phyloP scores from a whole-genome alignment of 1,139 yeast genomes.

The Scheffersomyces lignicola region DNA sequence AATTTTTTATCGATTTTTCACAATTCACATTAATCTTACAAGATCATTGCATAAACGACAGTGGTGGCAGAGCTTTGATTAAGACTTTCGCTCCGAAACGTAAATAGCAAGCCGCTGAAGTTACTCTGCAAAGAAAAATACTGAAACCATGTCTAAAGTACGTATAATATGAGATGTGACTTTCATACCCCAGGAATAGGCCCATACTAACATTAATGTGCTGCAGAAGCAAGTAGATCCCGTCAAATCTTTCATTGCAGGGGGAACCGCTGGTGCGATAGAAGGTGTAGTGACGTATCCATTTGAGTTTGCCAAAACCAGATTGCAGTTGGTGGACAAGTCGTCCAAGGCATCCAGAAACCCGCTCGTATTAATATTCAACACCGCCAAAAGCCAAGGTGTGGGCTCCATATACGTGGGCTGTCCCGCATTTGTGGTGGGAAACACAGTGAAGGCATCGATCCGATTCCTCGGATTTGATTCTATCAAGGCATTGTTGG shows the following conservation, averaged over 20 bases:
- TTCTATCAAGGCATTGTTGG: conserved; percentile 70
- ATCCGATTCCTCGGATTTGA: conserved; percentile 93
- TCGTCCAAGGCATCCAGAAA: conserved; percentile 69
- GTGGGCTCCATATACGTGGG: conserved; percentile 81
- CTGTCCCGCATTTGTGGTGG: conserved; percentile 96
- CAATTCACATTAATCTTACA: neutral
- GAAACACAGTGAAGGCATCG: conserved; percentile 94
- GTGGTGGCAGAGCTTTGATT: too few relatives aligned
- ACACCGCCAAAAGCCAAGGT: conserved; percentile 79
- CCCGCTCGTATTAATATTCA: conserved; percentile 77
- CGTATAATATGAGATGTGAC: too few relatives aligned
- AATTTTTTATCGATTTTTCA: neutral
- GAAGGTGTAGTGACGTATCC: conserved; percentile 93
- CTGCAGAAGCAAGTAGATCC: conserved; percentile 44
- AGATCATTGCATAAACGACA: too few relatives aligned
- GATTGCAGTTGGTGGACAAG: conserved; percentile 81
- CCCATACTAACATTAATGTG: neutral
- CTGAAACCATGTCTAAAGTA: too few relatives aligned
- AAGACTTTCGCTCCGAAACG: too few relatives aligned
- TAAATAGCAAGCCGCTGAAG: too few relatives aligned
- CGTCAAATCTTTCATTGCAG: conserved; percentile 80
- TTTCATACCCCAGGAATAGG: too few relatives aligned
- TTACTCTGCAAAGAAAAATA: too few relatives aligned
- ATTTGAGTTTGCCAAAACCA: conserved; percentile 93
- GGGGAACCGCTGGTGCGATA: conserved; percentile 92